A percentile compares a stretch with the other conserved stretches of the same genome.
Conservation (phyloP, 2,329 filamentous ascomycete genomes). For the Leptoxyphium fumago region DNA sequence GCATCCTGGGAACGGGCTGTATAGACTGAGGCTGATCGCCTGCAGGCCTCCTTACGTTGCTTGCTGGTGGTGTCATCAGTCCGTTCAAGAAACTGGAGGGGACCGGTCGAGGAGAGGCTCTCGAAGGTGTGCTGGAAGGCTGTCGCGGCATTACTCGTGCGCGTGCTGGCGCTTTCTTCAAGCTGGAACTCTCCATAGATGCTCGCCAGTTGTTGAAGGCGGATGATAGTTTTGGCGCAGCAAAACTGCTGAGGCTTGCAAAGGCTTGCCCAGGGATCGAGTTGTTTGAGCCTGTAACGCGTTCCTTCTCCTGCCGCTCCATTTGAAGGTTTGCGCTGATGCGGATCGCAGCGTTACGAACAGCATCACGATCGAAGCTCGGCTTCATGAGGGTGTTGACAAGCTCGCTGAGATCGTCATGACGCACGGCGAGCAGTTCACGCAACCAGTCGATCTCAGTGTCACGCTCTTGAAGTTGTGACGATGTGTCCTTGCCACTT, state of each 20-base stretch:
- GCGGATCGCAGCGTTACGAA: constrained; percentile 83
- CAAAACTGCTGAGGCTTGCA: constrained; percentile 60
- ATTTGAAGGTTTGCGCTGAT: constrained; percentile 91
- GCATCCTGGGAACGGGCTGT: constrained; percentile 7
- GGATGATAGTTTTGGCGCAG: constrained; percentile 78
- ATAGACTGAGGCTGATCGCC: constrained; percentile 21
- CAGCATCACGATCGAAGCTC: constrained; percentile 56
- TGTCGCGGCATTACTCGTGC: constrained; percentile 25
- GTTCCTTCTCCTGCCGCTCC: constrained; percentile 91
- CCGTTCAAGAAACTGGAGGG: constrained; percentile 57
- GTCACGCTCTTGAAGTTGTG: constrained; percentile 78
- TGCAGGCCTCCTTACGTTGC: constrained; percentile 50
- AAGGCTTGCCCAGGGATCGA: constrained; percentile 44
- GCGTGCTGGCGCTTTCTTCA: constrained; percentile 8
- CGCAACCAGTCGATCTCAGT: constrained; percentile 92
- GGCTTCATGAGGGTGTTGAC: constrained; percentile 64
- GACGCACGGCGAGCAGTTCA: constrained; percentile 77
- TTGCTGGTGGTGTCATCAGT: constrained; percentile 78
- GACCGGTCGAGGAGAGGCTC: constrained; percentile 28
- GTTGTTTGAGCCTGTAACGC: constrained; percentile 40
- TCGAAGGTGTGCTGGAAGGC: constrained; percentile 34
- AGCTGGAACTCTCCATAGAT: constrained; percentile 30
- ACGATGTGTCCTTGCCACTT: constrained; percentile 60
- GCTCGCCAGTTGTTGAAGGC: constrained; percentile 95
- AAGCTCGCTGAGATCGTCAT: constrained; percentile 85